Percentiles rank a stretch among this genome's conserved stretches.
Conservation (phyloP, 768 basidiomycete genomes). For the Amanita pseudoporphyria region DNA sequence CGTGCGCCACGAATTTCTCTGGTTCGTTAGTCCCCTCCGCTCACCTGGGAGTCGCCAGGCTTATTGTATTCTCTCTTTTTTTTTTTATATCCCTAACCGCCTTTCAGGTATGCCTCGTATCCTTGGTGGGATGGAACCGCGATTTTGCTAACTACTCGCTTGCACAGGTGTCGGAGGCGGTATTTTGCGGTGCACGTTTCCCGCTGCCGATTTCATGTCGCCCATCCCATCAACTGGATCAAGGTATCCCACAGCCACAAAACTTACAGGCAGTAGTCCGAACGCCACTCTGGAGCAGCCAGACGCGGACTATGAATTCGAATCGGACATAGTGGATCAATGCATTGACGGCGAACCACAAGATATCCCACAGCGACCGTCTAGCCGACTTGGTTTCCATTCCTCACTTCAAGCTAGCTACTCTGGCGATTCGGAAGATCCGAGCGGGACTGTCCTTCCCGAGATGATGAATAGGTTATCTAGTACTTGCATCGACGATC, state of each 20-base stretch:
- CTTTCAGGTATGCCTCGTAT: background rate
- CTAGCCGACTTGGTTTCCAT: conserved; percentile 41
- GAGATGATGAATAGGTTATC: background rate
- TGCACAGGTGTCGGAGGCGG: background rate
- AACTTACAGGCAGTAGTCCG: background rate
- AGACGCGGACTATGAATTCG: conserved; percentile 9
- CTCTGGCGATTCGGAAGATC: conserved; percentile 1
- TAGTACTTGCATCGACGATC: background rate
- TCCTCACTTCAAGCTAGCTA: conserved; percentile 13
- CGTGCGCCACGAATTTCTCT: background rate
- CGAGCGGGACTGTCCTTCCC: background rate
- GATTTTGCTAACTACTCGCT: background rate
- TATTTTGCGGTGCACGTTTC: background rate
- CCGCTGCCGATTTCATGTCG: background rate
- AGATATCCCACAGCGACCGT: conserved; percentile 32
- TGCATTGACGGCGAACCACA: conserved; percentile 10
- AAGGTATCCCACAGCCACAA: background rate
- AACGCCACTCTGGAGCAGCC: background rate
- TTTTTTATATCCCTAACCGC: conserved; percentile 1
- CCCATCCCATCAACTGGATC: background rate
- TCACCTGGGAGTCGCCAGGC: background rate
- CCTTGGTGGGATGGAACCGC: background rate
- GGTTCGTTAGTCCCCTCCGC: background rate
- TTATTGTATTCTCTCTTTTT: conserved; percentile 1
- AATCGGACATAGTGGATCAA: conserved; percentile 18